A percentile compares a stretch with the other conserved stretches of the same genome.
Evolutionary conservation across 306 rosid genomes (phyloP).

Genomic region (Bauhinia variegata): DNA sequence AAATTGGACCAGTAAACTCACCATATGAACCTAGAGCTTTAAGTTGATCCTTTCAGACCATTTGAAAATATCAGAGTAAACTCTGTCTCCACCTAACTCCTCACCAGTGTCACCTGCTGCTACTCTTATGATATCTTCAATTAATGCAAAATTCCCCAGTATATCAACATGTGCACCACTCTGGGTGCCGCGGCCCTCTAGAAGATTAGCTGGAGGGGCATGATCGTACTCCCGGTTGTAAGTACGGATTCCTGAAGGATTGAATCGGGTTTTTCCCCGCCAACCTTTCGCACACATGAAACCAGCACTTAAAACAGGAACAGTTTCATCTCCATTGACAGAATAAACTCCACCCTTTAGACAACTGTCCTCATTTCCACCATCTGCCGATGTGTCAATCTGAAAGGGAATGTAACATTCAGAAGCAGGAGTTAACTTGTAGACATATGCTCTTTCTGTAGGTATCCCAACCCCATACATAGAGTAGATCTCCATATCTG

Average conservation of each 20-base stretch:
- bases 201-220: conserved; percentile 83
- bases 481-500: conserved; percentile 83
- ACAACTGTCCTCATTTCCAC: conserved; percentile 59
- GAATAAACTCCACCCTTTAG: conserved; percentile 73
- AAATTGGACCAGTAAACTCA: conserved; percentile 42
- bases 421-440: conserved; percentile 58
- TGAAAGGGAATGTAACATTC: conserved; percentile 83
- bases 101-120: conserved; percentile 84
- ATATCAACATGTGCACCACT: conserved; percentile 89
- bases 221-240: conserved; percentile 77
- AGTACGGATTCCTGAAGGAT: conserved; percentile 74
- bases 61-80: conserved; percentile 65
- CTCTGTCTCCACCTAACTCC: conserved; percentile 76
- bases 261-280: conserved; percentile 82
- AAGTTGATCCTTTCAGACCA: conserved; percentile 67
- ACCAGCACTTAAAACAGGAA: conserved; percentile 84
- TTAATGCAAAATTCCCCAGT: conserved; percentile 81
- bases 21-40: conserved; percentile 55
- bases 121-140: conserved; percentile 78
- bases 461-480: conserved; percentile 92
- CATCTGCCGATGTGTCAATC: conserved; percentile 73
- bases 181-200: conserved; percentile 88
- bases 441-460: conserved; percentile 82
- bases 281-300: conserved; percentile 86
- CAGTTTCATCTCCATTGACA: conserved; percentile 78